phyloP scores from a whole-genome alignment of 768 basidiomycete species.

The Mycena venus region DNA sequence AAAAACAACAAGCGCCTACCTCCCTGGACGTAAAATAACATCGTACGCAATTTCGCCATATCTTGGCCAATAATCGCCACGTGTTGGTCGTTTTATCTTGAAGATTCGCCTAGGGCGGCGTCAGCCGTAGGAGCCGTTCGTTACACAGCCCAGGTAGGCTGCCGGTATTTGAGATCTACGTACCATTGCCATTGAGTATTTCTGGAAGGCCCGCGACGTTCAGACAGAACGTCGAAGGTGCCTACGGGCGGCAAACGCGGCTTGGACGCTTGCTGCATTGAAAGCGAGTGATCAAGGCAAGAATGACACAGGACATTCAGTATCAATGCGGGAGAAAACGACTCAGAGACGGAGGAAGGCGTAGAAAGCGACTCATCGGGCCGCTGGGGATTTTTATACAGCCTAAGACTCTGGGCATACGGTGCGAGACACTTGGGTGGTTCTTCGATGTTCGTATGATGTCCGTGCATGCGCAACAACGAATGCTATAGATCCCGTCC shows the following conservation, averaged over 20 bases:
- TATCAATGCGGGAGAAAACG: no score
- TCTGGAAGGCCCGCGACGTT: slow-evolving; percentile 34
- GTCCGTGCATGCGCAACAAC: no score
- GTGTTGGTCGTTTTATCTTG: slow-evolving; percentile 28
- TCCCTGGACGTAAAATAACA: slow-evolving; percentile 33
- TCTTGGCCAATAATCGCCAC: slow-evolving; percentile 19
- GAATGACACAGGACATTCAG: neutral
- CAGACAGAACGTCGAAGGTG: slow-evolving; percentile 31
- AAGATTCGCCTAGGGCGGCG: slow-evolving; percentile 6
- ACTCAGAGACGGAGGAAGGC: neutral
- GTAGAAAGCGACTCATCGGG: neutral
- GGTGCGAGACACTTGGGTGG: neutral
- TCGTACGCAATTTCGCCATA: slow-evolving; percentile 19
- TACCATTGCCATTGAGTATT: slow-evolving; percentile 25
- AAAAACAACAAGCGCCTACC: no score
- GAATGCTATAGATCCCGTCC: no score
- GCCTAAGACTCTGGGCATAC: neutral
- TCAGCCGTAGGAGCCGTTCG: no score
- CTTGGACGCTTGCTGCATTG: neutral
- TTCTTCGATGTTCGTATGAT: neutral
- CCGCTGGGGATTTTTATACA: neutral
- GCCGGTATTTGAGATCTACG: neutral
- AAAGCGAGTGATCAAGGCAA: neutral
- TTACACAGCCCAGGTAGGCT: no score
- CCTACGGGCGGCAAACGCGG: slow-evolving; percentile 11